Percentiles rank a stretch among this genome's conserved stretches.
These are phyloP conservation scores for Rhizophagus sp. DNA, from an alignment of 192 early-diverging fungal genomes.

Conservation along the genomic window DNA sequence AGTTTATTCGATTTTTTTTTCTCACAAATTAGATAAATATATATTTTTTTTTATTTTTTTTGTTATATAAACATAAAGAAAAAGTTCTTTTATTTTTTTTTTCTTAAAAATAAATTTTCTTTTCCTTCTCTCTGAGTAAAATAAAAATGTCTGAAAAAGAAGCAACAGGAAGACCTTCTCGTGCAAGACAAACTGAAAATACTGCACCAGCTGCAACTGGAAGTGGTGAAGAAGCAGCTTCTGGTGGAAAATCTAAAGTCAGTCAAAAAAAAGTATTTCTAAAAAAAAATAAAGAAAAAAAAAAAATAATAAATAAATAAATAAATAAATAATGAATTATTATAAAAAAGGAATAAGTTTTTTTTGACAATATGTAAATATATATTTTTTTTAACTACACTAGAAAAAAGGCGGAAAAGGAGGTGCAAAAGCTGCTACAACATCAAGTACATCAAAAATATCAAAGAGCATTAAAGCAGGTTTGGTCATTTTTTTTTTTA, in stretches of 20 bases:
- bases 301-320: not conserved
- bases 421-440: not conserved
- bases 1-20: not conserved
- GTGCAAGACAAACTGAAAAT: conserved; percentile 6
- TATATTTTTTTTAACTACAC: not conserved
- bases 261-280: not conserved
- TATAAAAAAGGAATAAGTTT: not conserved
- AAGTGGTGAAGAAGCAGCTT: not conserved
- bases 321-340: not conserved
- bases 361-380: not conserved
- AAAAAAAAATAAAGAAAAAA: not conserved
- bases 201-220: not conserved
- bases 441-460: not conserved
- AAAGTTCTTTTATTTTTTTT: not conserved
- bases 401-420: conserved; percentile 6
- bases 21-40: not conserved
- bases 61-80: not conserved
- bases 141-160: conserved; percentile 19
- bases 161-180: conserved; percentile 5
- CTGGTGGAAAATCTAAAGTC: not conserved
- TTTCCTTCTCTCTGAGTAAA: not conserved
- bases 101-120: too few relatives aligned
- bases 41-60: not conserved
- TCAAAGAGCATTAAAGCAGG: conserved; percentile 22
- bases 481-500: not conserved